A percentile compares a stretch with the other conserved stretches of the same genome.
These are phyloP conservation scores for Zanthoxylum bungeanum DNA, from an alignment of 345 rosid species.

Conservation along the genomic window DNA sequence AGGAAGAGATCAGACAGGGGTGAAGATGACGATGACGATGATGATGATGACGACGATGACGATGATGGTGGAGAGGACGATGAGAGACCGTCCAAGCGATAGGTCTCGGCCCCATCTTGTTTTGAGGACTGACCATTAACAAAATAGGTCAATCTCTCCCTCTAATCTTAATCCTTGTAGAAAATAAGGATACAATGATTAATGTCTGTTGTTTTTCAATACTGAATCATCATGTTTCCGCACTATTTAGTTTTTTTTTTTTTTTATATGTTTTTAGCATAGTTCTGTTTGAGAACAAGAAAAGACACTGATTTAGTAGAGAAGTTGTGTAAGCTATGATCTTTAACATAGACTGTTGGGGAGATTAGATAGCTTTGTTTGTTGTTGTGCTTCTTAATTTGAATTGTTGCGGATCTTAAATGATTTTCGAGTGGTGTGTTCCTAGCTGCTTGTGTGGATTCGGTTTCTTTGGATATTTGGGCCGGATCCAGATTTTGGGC, in stretches of 20 bases:
- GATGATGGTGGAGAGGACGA: constrained; percentile 75
- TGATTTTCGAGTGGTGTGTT: background rate
- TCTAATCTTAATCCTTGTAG: constrained; percentile 19
- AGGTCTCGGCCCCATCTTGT: constrained; percentile 30
- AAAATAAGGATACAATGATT: constrained; percentile 27
- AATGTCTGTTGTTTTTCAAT: constrained; percentile 19
- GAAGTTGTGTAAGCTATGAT: constrained; percentile 24
- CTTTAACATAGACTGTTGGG: constrained; percentile 6
- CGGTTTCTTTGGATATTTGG: background rate
- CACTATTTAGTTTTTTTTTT: constrained; percentile 19
- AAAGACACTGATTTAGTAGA: constrained; percentile 6
- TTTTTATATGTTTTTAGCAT: no score
- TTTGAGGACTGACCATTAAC: constrained; percentile 28
- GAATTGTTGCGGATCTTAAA: background rate
- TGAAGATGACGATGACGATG: no score
- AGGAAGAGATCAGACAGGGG: constrained; percentile 58
- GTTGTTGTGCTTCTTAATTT: background rate
- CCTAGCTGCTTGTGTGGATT: no score
- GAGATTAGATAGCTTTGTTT: background rate
- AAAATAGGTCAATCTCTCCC: constrained; percentile 44
- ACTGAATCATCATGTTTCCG: constrained; percentile 24
- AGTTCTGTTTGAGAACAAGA: constrained; percentile 4
- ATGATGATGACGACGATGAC: constrained; percentile 47
- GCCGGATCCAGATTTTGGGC: background rate
- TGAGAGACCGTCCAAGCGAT: constrained; percentile 85